Base-by-base conservation (phyloP, 176 grass and related monocot species). In the Eleusine indica region DNA sequence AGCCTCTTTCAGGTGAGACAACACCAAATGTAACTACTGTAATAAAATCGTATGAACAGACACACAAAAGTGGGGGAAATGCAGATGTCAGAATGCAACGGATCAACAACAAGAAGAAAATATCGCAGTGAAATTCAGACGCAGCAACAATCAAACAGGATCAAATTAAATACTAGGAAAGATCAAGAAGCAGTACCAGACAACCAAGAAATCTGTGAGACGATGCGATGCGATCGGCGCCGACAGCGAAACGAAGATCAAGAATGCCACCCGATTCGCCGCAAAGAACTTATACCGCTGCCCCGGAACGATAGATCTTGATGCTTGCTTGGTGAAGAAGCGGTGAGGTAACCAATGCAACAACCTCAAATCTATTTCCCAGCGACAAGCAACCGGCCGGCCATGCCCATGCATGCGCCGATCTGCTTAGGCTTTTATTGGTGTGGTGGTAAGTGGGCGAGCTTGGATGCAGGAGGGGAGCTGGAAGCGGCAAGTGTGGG, bases 301-400 rank as follows among this genome's bases (percentile, higher is more conserved):
- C 9, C 7, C 43, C 42, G 0, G 21, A 30, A 40, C 25, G 11
- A 10, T 63, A 15, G 19, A 81, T 1, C 52, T 3, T 42, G 43
- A 15, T 51, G 80, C 65, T 80, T 88, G 60, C 60, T 79, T 15
- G 69, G 61, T 73, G n/a, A 42, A 30, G 79, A 44, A 44, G 12
- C 17, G 16, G 16, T 3, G 2, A 56, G 41, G 70, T 15, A 37
- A 35, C 16, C 16, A 4, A 75, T 4, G 32, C 41, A 74, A 39
- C 18, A 25, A 35, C 79, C 70, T 80, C 40, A 68, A 68, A 88
- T 84, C 87, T 84, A 80, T 89, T 89, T 89, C 87, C 70, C 87
- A 80, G 73, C 76, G 73, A 80, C 70, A 89, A 84, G 82, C 87
- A 84, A 80, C 18, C 68, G 48, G 49, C 6, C 66, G 22, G 41